Evolutionary conservation across 495 filamentous ascomycete genomes (phyloP), one percentile per base, ranked within the genome.

Genomic region (Aspergillus hancockii): DNA sequence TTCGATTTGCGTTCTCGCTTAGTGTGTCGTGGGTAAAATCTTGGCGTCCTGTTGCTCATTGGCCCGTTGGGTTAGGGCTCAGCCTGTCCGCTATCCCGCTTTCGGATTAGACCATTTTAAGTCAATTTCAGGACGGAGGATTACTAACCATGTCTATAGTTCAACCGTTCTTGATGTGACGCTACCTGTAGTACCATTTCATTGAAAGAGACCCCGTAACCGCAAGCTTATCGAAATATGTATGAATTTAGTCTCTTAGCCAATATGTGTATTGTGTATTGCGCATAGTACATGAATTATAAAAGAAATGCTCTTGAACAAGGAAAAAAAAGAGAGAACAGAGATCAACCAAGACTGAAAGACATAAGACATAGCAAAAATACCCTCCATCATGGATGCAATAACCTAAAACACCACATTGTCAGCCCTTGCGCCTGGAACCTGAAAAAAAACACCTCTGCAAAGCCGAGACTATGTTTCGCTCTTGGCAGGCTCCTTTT

Each of bases 21-120:
- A 77, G 75, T 78, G 77, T 67, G 68, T 67, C 63, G 69, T 71
- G 68, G 64, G 74, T 58, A 71, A 77, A 76, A 75, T 78, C 76
- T 78, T 78, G 76, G 75, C 75, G 60, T 30, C 25, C 38, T 16
- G 10, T 31, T 18, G 19, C 8, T 52, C 19, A 74, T 75, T 75
- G 74, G 69, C 62, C 49, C 52, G 60, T 32, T 18, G n/a, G 49
- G 34, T 75, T 78, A 77, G 65, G 56, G 57, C 74, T 47, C 43
- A 47, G 19, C 21, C 43, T 8, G 19, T 47, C 7, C 21, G 19
- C 21, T 77, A 73, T 60, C 43, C 71, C 63, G 0, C 21, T 69
- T 68, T 57, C 41, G 71, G 60, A 54, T 21, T 31, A 43, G 18
- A n/a, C n/a, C n/a, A n/a, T n/a, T n/a, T n/a, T n/a, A n/a, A n/a